Conservation (phyloP, 192 early-diverging fungal genomes). For the Lobosporangium transversale region DNA sequence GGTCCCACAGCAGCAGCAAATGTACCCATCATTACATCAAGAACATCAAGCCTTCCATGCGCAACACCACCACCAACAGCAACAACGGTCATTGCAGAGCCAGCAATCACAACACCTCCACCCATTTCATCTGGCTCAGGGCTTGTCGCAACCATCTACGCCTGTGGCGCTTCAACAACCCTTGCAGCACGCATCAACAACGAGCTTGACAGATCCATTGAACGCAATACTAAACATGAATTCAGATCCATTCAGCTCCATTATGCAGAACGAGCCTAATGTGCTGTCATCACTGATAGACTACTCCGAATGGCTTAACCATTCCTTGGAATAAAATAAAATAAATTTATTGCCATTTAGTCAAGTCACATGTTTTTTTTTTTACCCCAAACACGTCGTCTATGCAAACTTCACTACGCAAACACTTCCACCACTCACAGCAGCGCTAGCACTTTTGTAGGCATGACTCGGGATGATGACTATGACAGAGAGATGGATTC, state of each 20-base stretch:
- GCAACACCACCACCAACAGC: constrained; percentile 16
- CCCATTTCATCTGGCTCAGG: neutral
- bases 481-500: neutral
- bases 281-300: constrained; percentile 49
- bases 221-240: constrained; percentile 28
- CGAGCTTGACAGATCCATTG: constrained; percentile 23
- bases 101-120: constrained; percentile 12
- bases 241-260: constrained; percentile 43
- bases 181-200: constrained; percentile 6
- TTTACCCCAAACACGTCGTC: neutral
- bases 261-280: constrained; percentile 49
- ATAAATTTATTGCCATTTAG: neutral
- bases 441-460: neutral
- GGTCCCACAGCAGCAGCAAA: constrained; percentile 16
- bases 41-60: constrained; percentile 3
- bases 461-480: constrained; percentile 1
- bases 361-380: neutral
- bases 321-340: constrained; percentile 26
- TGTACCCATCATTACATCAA: constrained; percentile 9
- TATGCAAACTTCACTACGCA: neutral
- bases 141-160: neutral
- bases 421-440: neutral
- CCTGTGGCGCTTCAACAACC: neutral
- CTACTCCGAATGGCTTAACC: constrained; percentile 51
- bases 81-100: constrained; percentile 9